Evolutionary conservation across 2,329 filamentous ascomycete species (phyloP).

Genomic region (Colletotrichum navitas): DNA sequence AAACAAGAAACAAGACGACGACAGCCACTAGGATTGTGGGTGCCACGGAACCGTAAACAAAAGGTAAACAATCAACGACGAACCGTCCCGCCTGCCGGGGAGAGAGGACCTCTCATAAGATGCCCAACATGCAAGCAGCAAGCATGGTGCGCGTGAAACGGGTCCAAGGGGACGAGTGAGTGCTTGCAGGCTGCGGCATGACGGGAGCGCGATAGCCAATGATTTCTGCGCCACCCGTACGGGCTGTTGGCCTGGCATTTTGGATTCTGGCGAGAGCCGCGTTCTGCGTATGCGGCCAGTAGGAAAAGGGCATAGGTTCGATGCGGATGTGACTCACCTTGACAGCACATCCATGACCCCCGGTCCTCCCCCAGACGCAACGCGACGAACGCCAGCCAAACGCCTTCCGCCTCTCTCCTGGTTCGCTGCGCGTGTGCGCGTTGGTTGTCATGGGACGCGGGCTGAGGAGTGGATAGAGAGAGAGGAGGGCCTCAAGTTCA

Average conservation of each 20-base stretch:
- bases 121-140: slow-evolving; percentile 18
- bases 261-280: neutral
- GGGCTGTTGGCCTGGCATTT: slow-evolving; percentile 37
- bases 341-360: slow-evolving; percentile 31
- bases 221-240: slow-evolving; percentile 30
- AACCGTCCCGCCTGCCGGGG: neutral
- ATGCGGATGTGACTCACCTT: slow-evolving; percentile 33
- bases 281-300: neutral
- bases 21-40: slow-evolving; percentile 35
- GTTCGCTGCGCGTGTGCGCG: slow-evolving; percentile 12
- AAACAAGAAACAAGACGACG: slow-evolving; percentile 32
- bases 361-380: neutral
- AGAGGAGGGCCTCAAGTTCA: neutral
- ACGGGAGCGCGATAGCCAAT: slow-evolving; percentile 36
- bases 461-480: neutral
- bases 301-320: slow-evolving; percentile 10
- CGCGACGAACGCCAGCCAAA: slow-evolving; percentile 21
- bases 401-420: neutral
- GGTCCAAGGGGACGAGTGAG: slow-evolving; percentile 13
- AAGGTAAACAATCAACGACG: slow-evolving; percentile 23
- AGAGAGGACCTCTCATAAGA: neutral
- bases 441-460: slow-evolving; percentile 25
- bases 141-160: slow-evolving; percentile 18
- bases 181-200: slow-evolving; percentile 21
- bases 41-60: slow-evolving; percentile 9